These are phyloP conservation scores for Penicillium malachiteum DNA, from an alignment of 495 filamentous ascomycete species.

Conservation along the genomic window DNA sequence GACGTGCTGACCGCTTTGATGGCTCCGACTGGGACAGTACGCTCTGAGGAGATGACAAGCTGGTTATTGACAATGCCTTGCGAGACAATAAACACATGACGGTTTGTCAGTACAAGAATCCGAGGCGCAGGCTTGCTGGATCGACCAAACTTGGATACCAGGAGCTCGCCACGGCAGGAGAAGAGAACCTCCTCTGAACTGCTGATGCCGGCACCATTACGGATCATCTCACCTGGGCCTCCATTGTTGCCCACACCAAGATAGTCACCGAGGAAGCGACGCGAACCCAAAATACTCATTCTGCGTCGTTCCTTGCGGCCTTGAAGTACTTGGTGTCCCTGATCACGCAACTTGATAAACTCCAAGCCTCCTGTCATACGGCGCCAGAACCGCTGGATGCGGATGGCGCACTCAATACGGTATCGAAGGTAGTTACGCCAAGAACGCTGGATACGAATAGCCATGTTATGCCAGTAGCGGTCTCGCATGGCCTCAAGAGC, in stretches of 20 bases:
- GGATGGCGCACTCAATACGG: constrained; percentile 83
- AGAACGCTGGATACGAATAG: constrained; percentile 92
- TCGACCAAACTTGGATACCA: constrained; percentile 91
- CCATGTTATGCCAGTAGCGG: constrained; percentile 99
- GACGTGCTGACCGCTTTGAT: constrained; percentile 84
- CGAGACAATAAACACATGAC: constrained; percentile 81
- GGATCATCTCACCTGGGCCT: constrained; percentile 80
- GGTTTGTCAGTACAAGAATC: constrained; percentile 81
- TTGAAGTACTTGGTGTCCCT: constrained; percentile 81
- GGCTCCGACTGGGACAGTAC: constrained; percentile 75
- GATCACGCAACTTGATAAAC: constrained; percentile 81
- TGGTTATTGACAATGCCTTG: constrained; percentile 83
- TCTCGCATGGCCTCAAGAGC: constrained; percentile 97
- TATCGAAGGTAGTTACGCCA: constrained; percentile 96
- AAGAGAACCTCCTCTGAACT: constrained; percentile 76
- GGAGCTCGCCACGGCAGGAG: constrained; percentile 82
- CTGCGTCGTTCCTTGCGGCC: constrained; percentile 87
- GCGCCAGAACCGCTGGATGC: constrained; percentile 94
- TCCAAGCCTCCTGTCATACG: constrained; percentile 85
- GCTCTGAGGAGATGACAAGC: constrained; percentile 74
- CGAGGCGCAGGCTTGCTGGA: constrained; percentile 90
- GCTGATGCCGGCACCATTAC: constrained; percentile 63
- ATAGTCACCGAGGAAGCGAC: constrained; percentile 95
- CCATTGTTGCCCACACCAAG: constrained; percentile 77
- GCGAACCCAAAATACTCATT: constrained; percentile 84